Conservation (phyloP, 306 rosid genomes). For the Morella rubra region DNA sequence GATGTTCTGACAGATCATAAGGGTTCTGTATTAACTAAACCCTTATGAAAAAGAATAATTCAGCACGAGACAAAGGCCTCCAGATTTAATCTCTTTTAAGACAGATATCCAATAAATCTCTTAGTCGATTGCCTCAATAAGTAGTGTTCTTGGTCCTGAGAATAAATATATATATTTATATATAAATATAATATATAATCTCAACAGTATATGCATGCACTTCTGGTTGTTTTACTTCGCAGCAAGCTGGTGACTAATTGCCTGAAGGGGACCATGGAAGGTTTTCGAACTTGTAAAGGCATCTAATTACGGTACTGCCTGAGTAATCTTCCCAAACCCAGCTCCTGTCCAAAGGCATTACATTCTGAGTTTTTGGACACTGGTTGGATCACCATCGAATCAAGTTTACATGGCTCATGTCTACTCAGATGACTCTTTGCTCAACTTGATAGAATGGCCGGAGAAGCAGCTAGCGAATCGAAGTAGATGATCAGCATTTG, state of each 20-base stretch:
- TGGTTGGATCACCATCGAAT: neutral
- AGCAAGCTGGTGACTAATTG: neutral
- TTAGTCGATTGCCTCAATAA: neutral
- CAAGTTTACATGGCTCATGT: neutral
- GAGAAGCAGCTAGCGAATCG: neutral
- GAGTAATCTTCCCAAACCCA: too few species aligned
- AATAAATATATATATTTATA: neutral
- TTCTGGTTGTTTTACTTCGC: neutral
- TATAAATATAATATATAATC: neutral
- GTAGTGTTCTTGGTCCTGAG: neutral
- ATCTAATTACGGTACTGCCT: too few species aligned
- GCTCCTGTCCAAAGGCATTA: neutral
- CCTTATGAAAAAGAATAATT: neutral
- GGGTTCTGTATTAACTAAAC: neutral
- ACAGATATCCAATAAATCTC: too few species aligned
- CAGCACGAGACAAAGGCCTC: neutral
- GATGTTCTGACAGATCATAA: neutral
- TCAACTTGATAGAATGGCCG: neutral
- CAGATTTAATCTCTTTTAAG: neutral
- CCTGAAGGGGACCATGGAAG: neutral
- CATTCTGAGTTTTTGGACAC: neutral
- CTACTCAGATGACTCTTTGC: neutral
- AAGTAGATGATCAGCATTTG: slow-evolving; percentile 1
- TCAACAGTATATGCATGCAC: neutral
- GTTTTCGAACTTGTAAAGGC: neutral